A percentile compares a stretch with the other conserved stretches of the same genome.
phyloP scores from a whole-genome alignment of 2,329 filamentous ascomycete species.

The Nigrospora osmanthi region DNA sequence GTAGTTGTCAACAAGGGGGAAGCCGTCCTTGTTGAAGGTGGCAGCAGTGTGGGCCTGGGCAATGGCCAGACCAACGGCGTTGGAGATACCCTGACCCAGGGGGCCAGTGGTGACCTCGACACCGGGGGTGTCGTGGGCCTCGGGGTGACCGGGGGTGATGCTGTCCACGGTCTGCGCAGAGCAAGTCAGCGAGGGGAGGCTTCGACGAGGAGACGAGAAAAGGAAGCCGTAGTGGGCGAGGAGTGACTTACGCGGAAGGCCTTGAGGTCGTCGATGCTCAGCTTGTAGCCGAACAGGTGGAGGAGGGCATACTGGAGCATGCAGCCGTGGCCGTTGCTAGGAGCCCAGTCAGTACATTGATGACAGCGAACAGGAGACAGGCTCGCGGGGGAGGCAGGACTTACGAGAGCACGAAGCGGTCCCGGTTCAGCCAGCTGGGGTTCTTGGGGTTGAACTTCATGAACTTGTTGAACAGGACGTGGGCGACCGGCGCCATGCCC shows the following conservation, averaged over 20 bases:
- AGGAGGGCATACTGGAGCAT: conserved; percentile 99
- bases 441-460: conserved; percentile 99
- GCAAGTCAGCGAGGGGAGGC: conserved; percentile 5
- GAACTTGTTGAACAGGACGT: conserved; percentile 98
- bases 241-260: conserved; percentile 72
- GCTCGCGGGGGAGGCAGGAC: conserved; percentile 29
- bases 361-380: no score
- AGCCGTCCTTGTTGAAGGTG: conserved; percentile 94
- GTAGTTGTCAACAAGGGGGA: conserved; percentile 88
- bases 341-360: neutral
- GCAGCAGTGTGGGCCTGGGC: conserved; percentile 87
- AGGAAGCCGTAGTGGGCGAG: no score
- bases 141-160: conserved; percentile 93
- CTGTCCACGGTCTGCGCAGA: conserved; percentile 40
- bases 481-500: conserved; percentile 89
- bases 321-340: conserved; percentile 94
- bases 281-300: conserved; percentile 86
- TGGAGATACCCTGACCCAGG: conserved; percentile 93
- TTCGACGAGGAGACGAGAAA: no score
- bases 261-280: conserved; percentile 90
- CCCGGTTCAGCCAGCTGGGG: conserved; percentile 92
- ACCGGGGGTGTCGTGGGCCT: conserved; percentile 92
- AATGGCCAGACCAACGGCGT: conserved; percentile 96
- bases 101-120: conserved; percentile 97
- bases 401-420: conserved; percentile 98